Evolutionary conservation across 306 rosid species (phyloP).

Genomic region (Mucuna pruriens): DNA sequence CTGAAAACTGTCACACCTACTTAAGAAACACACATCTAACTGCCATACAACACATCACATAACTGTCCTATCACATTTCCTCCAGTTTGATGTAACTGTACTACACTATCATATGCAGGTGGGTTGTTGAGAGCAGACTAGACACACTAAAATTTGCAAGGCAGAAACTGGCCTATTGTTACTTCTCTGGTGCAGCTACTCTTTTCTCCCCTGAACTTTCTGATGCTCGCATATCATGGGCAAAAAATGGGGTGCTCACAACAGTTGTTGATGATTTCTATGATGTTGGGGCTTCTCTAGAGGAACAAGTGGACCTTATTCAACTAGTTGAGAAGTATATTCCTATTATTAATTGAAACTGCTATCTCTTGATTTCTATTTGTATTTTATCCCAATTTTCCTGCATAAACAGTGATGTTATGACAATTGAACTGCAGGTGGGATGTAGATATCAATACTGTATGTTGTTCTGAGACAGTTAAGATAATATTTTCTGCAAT

Average conservation of each 20-base stretch:
- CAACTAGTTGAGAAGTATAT: constrained; percentile 72
- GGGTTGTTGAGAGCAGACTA: constrained; percentile 66
- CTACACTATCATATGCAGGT: constrained; percentile 54
- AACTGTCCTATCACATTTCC: constrained; percentile 1
- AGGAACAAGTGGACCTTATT: constrained; percentile 73
- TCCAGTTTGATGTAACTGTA: constrained; percentile 19
- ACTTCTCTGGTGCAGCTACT: constrained; percentile 71
- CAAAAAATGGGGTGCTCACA: constrained; percentile 75
- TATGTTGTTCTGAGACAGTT: constrained; percentile 71
- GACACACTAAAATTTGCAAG: constrained; percentile 86
- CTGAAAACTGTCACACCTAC: neutral
- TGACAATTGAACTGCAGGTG: constrained; percentile 62
- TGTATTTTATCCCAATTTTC: neutral
- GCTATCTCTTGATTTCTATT: constrained; percentile 23
- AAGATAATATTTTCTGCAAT: constrained; percentile 73
- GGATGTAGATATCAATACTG: constrained; percentile 62
- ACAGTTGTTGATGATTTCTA: constrained; percentile 92
- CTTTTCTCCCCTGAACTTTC: constrained; percentile 63
- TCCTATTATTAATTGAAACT: constrained; percentile 19
- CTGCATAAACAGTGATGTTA: neutral
- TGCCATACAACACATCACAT: neutral
- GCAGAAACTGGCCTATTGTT: constrained; percentile 76
- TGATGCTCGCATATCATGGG: constrained; percentile 86
- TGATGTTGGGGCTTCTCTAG: constrained; percentile 73
- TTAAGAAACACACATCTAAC: neutral